Conservation (phyloP, 768 basidiomycete species). For the Saitozyma sp. region DNA sequence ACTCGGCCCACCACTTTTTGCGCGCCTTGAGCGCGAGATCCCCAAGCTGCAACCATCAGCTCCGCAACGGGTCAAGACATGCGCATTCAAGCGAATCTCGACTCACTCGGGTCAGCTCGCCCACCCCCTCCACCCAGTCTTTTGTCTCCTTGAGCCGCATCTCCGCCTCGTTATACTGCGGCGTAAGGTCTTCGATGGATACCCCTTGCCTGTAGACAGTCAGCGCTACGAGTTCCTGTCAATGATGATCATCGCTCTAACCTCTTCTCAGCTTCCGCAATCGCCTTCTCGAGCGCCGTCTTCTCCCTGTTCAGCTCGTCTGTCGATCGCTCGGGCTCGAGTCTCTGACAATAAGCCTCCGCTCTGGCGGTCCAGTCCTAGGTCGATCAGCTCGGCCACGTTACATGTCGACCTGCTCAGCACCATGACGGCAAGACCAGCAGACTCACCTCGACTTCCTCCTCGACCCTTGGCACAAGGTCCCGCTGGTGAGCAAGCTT, state of each 20-base stretch:
- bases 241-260: constrained; percentile 2
- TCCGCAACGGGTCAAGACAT: too few species aligned
- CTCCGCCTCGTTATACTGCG: constrained; percentile 1
- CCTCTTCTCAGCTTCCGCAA: constrained; percentile 28
- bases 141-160: too few species aligned
- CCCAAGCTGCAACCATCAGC: constrained; percentile 59
- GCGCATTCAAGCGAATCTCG: background rate
- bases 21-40: constrained; percentile 67
- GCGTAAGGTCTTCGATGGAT: constrained; percentile 3
- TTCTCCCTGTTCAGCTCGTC: constrained; percentile 15
- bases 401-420: too few species aligned
- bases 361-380: constrained; percentile 31
- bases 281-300: constrained; percentile 12
- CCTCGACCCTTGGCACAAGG: constrained; percentile 3
- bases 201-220: constrained; percentile 4
- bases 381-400: background rate
- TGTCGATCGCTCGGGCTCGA: background rate
- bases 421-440: too few species aligned
- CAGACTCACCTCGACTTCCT: constrained; percentile 51
- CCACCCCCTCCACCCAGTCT: background rate
- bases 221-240: background rate
- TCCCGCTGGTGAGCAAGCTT: constrained; percentile 4
- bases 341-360: too few species aligned
- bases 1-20: constrained; percentile 75
- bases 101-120: background rate